phyloP scores from a whole-genome alignment of 108 stramenopile genomes.

The Nitzschia inconspicua region DNA sequence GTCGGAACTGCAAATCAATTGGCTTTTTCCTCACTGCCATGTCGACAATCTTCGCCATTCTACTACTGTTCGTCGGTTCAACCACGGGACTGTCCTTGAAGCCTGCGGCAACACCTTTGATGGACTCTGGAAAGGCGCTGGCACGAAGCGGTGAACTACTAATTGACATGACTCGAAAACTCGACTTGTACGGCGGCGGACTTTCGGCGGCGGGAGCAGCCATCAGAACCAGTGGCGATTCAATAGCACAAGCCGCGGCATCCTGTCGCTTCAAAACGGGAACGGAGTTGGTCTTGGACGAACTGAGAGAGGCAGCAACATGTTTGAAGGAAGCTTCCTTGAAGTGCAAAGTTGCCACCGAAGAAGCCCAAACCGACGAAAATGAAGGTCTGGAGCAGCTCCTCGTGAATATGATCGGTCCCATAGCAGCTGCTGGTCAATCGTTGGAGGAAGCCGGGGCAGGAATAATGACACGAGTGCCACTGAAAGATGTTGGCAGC shows the following conservation, averaged over 20 bases:
- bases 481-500: constrained; percentile 37
- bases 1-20: no score
- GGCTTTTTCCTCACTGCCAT: no score
- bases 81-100: no score
- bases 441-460: constrained; percentile 55
- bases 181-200: constrained; percentile 69
- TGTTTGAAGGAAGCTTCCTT: constrained; percentile 52
- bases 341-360: constrained; percentile 40
- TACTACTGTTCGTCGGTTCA: no score
- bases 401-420: constrained; percentile 6
- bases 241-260: constrained; percentile 79
- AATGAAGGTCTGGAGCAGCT: constrained; percentile 21
- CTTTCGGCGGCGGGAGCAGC: constrained; percentile 66
- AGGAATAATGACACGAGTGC: constrained; percentile 38
- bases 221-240: constrained; percentile 72
- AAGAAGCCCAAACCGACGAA: constrained; percentile 52
- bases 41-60: no score
- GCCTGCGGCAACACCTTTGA: constrained; percentile 63
- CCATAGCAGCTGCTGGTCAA: not conserved
- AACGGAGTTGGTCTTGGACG: constrained; percentile 67
- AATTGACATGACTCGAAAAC: constrained; percentile 51
- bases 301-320: constrained; percentile 72
- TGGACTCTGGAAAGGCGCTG: constrained; percentile 79
- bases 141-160: constrained; percentile 76
- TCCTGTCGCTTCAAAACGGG: constrained; percentile 78